Evolutionary conservation across 345 rosid species (phyloP).

Genomic region (Tarenaya hassleriana): DNA sequence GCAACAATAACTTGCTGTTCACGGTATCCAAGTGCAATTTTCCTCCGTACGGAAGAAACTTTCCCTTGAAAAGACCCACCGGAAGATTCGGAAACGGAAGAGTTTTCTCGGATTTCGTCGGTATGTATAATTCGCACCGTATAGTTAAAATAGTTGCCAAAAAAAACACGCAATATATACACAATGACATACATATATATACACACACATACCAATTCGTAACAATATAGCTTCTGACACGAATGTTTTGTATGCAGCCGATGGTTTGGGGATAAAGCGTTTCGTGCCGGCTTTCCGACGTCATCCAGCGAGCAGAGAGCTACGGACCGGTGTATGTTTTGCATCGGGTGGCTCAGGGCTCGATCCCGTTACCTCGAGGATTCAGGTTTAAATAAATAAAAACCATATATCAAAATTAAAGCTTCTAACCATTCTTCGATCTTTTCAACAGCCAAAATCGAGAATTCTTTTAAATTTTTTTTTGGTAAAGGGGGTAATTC

Average conservation of each 20-base stretch:
- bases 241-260: too few species aligned
- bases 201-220: too few species aligned
- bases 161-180: too few species aligned
- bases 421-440: background rate
- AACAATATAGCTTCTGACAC: too few species aligned
- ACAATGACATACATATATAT: too few species aligned
- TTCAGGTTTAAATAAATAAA: slow-evolving; percentile 11
- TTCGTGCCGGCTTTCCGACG: slow-evolving; percentile 48
- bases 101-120: slow-evolving; percentile 44
- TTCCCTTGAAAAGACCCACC: slow-evolving; percentile 29
- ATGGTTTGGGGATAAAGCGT: slow-evolving; percentile 49
- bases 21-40: slow-evolving; percentile 39
- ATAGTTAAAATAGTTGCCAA: background rate
- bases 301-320: slow-evolving; percentile 29
- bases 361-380: slow-evolving; percentile 51
- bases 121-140: slow-evolving; percentile 19
- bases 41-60: slow-evolving; percentile 57
- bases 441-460: too few species aligned
- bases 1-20: slow-evolving; percentile 47
- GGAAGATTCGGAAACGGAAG: slow-evolving; percentile 67
- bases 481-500: too few species aligned
- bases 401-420: background rate
- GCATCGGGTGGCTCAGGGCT: slow-evolving; percentile 72
- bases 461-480: too few species aligned
- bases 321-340: slow-evolving; percentile 58